Percentiles rank a stretch among this genome's conserved stretches.
Evolutionary conservation across 2,329 filamentous ascomycete species (phyloP).

Genomic region (Aspergillus floridensis): DNA sequence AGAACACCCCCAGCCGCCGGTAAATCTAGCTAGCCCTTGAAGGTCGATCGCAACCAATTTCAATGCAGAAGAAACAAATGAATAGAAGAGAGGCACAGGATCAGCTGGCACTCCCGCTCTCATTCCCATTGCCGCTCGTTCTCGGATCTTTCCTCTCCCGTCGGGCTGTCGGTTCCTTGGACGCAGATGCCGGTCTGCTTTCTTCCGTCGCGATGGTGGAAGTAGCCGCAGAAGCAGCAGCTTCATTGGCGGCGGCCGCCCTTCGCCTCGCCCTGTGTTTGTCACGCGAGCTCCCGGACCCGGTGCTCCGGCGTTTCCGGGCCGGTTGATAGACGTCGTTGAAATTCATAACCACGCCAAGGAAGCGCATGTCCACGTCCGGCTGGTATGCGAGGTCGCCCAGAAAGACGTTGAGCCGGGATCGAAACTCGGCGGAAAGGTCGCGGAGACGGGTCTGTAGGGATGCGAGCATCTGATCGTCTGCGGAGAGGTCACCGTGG

Average conservation of each 20-base stretch:
- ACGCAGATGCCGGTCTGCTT: not conserved
- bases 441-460: slow-evolving; percentile 70
- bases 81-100: not conserved
- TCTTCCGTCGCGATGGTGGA: slow-evolving; percentile 11
- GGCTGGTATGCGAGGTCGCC: slow-evolving; percentile 91
- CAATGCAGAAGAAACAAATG: no score
- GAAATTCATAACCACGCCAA: slow-evolving; percentile 98
- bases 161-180: slow-evolving; percentile 17
- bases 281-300: slow-evolving; percentile 30
- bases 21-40: no score
- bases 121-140: slow-evolving; percentile 6
- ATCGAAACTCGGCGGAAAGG: slow-evolving; percentile 72
- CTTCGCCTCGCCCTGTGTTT: slow-evolving; percentile 30
- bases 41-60: no score
- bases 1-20: no score
- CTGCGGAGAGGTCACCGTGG: slow-evolving; percentile 35
- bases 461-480: slow-evolving; percentile 67
- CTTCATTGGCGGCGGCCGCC: slow-evolving; percentile 20
- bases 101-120: not conserved
- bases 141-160: slow-evolving; percentile 25
- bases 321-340: slow-evolving; percentile 91
- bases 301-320: slow-evolving; percentile 52
- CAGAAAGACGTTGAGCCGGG: slow-evolving; percentile 73
- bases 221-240: not conserved
- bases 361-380: slow-evolving; percentile 90